Evolutionary conservation across 164 flowering plant species (phyloP).

Genomic region (Chloranthus sessilifolius): DNA sequence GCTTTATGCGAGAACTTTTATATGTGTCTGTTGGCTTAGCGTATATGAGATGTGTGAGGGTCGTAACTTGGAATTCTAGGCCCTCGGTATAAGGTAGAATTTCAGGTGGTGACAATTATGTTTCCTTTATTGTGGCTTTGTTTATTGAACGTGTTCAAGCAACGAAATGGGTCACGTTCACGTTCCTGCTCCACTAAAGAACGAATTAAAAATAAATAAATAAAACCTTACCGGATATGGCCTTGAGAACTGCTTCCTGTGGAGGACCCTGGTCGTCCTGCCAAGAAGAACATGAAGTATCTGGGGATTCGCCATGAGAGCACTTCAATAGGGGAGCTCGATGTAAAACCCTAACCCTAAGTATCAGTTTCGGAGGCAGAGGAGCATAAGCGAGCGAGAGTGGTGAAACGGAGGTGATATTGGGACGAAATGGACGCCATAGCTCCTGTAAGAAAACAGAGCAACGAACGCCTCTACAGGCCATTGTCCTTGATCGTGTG

Average conservation of each 20-base stretch:
- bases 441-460: conserved; percentile 37
- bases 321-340: conserved; percentile 21
- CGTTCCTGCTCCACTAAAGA: background rate
- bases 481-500: too few relatives aligned
- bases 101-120: background rate
- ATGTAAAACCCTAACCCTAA: conserved; percentile 16
- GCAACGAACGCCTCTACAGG: conserved; percentile 40
- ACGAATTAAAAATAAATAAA: too few relatives aligned
- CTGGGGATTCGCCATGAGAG: conserved; percentile 24
- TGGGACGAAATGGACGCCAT: conserved; percentile 28
- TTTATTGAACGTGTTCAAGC: background rate
- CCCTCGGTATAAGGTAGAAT: too few relatives aligned
- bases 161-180: background rate
- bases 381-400: background rate
- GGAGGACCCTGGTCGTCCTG: conserved; percentile 70
- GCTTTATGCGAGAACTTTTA: too few relatives aligned
- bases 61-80: too few relatives aligned
- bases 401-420: background rate
- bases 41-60: too few relatives aligned
- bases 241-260: conserved; percentile 89
- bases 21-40: too few relatives aligned
- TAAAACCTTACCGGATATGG: conserved; percentile 7
- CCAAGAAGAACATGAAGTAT: conserved; percentile 14
- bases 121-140: background rate
- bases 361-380: background rate